Base-by-base conservation (phyloP, 495 filamentous ascomycete species). In the Penicillium angulare region DNA sequence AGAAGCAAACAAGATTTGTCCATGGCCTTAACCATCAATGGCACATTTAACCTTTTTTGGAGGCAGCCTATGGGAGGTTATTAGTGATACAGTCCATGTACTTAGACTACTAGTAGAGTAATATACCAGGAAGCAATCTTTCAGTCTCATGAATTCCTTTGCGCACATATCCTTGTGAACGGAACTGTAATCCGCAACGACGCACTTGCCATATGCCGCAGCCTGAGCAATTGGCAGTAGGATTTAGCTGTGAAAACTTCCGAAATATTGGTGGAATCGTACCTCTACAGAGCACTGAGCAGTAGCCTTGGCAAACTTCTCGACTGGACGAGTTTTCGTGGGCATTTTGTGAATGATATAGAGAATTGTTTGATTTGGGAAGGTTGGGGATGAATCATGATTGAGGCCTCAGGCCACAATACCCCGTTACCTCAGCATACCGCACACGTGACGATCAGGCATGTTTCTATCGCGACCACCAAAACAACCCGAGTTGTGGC, bases 81-180 rank as follows among this genome's bases (percentile, higher is more conserved):
- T 48, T 41, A 63, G 53, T 9, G 10, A 17, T 13, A 21, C 12
- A 18, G 9, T 10, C 17, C 3, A 4, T 2, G 0, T 3, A 45
- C 31, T 9, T 31, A 27, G 9, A 6, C 24, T 3, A 35, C 22
- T 13, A 49, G n/a, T 12, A 16, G 18, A 38, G 21, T 7, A 8
- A 7, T 83, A 66, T 78, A 97, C 92, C 59, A 93, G 53, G 59
- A 87, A 92, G 67, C 93, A 99, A 52, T 97, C 78, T 68, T 96
- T 96, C 42, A 97, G 66, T 55, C 70, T 82, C 67, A 95, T 69
- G 52, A 99, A 97, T 62, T 97, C 90, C 42, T 81, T 83, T 2
- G 78, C 75, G 61, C 93, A 99, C 76, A 92, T 90, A 66, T 97
- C 90, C 57, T 95, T 95, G 55, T 92, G 80, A 4, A 97, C 83